Conservation (phyloP, 768 basidiomycete genomes). For the Suillus cothurnatus region DNA sequence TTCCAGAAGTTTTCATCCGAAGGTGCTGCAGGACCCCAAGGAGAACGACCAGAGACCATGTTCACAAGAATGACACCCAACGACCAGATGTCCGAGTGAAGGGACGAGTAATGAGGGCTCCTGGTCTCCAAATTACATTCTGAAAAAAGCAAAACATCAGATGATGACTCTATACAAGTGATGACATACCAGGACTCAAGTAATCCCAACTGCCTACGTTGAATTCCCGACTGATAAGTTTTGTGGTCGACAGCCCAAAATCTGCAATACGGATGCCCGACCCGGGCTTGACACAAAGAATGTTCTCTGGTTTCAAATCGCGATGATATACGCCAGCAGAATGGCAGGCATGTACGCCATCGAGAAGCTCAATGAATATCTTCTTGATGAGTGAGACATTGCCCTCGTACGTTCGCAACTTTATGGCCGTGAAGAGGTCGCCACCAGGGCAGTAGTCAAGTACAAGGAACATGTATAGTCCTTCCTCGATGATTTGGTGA, state of each 20-base stretch:
- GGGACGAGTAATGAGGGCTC: constrained; percentile 20
- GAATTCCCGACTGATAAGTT: constrained; percentile 48
- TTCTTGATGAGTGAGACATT: constrained; percentile 63
- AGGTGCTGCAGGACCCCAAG: constrained; percentile 72
- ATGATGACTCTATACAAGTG: background rate
- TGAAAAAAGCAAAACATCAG: constrained; percentile 28
- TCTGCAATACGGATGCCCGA: constrained; percentile 65
- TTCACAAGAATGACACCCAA: constrained; percentile 82
- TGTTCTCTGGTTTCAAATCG: constrained; percentile 86
- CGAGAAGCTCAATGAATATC: constrained; percentile 75
- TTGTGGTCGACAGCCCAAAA: constrained; percentile 70
- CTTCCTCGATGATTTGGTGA: constrained; percentile 62
- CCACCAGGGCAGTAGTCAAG: constrained; percentile 59
- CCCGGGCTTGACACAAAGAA: constrained; percentile 60
- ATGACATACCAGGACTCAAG: constrained; percentile 68
- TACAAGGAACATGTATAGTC: constrained; percentile 65
- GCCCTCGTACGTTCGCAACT: constrained; percentile 50
- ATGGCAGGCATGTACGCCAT: constrained; percentile 78
- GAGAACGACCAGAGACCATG: constrained; percentile 70
- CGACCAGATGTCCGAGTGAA: constrained; percentile 63
- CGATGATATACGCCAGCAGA: constrained; percentile 74
- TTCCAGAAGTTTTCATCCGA: constrained; percentile 68
- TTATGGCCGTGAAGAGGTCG: constrained; percentile 73
- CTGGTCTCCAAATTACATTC: constrained; percentile 54
- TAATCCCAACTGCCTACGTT: constrained; percentile 64